These are phyloP conservation scores for Hyaloscypha bicolor DNA, from an alignment of 495 filamentous ascomycete genomes.

Conservation along the genomic window DNA sequence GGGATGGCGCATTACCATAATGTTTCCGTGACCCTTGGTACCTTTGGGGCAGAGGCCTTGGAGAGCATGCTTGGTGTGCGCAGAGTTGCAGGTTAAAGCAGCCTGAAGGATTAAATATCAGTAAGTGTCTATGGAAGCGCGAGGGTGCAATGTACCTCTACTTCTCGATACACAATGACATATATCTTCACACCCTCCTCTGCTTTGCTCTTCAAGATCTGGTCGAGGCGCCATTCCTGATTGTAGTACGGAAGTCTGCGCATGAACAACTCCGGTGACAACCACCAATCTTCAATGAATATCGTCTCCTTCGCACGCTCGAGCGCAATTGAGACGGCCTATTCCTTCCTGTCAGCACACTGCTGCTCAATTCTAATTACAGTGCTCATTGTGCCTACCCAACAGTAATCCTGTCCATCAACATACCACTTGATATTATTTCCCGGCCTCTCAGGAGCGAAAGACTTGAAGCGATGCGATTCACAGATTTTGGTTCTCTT, in stretches of 20 bases:
- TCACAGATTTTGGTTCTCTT: constrained; percentile 74
- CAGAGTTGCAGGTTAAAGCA: constrained; percentile 88
- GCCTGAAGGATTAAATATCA: constrained; percentile 44
- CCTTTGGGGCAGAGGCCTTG: constrained; percentile 80
- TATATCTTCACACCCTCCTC: constrained; percentile 95
- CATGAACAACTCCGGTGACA: constrained; percentile 90
- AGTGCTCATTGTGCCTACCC: constrained; percentile 47
- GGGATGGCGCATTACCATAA: constrained; percentile 86
- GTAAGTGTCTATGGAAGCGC: background rate
- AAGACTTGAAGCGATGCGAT: constrained; percentile 82
- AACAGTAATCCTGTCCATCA: constrained; percentile 90
- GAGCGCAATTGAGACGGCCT: constrained; percentile 80
- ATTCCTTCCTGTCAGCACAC: background rate
- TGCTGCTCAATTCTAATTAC: background rate
- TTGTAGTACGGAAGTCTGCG: constrained; percentile 78
- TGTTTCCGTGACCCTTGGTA: constrained; percentile 79
- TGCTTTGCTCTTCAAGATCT: constrained; percentile 81
- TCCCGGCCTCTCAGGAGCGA: constrained; percentile 79
- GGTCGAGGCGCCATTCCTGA: constrained; percentile 88
- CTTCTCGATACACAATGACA: constrained; percentile 92
- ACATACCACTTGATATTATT: constrained; percentile 98
- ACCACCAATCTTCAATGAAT: constrained; percentile 97
- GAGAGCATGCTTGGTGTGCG: constrained; percentile 88
- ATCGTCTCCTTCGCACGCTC: constrained; percentile 89
- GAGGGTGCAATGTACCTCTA: constrained; percentile 34